Percentiles rank a stretch among this genome's conserved stretches.
These are phyloP conservation scores for Irpex sp. DNA, from an alignment of 1,284 basidiomycete genomes.

Conservation along the genomic window DNA sequence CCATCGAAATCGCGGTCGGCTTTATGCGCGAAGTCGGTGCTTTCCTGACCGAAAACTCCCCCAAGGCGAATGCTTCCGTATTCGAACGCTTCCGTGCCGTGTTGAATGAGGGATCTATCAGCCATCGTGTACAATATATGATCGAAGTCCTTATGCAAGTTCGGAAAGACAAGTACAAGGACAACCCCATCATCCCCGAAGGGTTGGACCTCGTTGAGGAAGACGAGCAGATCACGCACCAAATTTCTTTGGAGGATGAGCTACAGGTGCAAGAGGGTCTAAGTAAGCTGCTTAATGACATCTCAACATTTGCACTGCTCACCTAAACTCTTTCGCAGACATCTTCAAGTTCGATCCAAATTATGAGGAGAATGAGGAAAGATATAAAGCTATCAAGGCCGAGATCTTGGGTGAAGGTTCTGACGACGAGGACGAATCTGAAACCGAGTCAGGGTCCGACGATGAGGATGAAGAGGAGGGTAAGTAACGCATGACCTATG, in stretches of 20 bases:
- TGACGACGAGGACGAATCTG: constrained; percentile 63
- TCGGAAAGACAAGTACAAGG: constrained; percentile 97
- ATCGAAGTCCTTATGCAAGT: constrained; percentile 99
- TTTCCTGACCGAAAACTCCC: constrained; percentile 90
- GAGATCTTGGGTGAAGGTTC: constrained; percentile 92
- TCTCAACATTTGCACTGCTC: constrained; percentile 2
- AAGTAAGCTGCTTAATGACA: constrained; percentile 51
- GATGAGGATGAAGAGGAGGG: constrained; percentile 62
- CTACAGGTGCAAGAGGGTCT: constrained; percentile 91
- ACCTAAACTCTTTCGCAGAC: constrained; percentile 43
- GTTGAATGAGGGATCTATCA: constrained; percentile 91
- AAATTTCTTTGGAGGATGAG: constrained; percentile 88
- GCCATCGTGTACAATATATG: constrained; percentile 98
- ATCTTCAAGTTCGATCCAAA: constrained; percentile 94
- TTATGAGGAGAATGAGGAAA: constrained; percentile 88
- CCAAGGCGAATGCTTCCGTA: constrained; percentile 89
- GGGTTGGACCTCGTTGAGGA: constrained; percentile 96
- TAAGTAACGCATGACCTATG: too few relatives aligned
- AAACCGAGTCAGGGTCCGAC: constrained; percentile 49
- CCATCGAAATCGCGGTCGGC: constrained; percentile 96
- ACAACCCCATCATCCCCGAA: constrained; percentile 91
- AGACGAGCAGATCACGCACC: constrained; percentile 95
- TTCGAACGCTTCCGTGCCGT: constrained; percentile 96
- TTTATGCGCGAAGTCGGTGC: constrained; percentile 98
- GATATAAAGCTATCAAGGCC: constrained; percentile 85